Evolutionary conservation across 129 eudicot species (phyloP).

Genomic region (Mikania micrantha): DNA sequence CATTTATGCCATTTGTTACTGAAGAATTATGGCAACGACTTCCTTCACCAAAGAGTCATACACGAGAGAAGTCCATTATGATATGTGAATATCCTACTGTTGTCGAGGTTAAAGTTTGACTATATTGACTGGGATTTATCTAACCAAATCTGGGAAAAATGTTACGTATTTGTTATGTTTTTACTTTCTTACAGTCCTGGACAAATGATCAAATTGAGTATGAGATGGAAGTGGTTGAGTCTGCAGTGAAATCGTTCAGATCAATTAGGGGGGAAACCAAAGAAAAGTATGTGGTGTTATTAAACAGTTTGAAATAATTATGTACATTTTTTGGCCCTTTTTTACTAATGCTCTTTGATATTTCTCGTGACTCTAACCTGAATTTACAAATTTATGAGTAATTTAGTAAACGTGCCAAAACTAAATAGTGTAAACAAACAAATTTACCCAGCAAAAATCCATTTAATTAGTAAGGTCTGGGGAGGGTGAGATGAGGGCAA

Average conservation of each 20-base stretch:
- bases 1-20: conserved; percentile 90
- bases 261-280: conserved; percentile 61
- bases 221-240: conserved; percentile 71
- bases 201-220: conserved; percentile 50
- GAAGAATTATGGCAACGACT: conserved; percentile 98
- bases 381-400: too few species aligned
- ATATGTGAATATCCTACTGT: conserved; percentile 61
- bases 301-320: too few species aligned
- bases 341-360: too few species aligned
- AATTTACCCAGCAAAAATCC: too few species aligned
- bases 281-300: conserved; percentile 46
- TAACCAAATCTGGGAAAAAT: neutral
- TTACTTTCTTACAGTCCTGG: conserved; percentile 50
- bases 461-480: too few species aligned
- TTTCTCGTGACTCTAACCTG: too few species aligned
- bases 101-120: conserved; percentile 44
- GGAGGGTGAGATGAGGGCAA: too few species aligned
- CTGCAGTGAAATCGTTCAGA: conserved; percentile 63
- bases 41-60: conserved; percentile 51
- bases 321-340: too few species aligned
- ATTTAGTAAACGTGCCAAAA: too few species aligned
- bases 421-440: too few species aligned
- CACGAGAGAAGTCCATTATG: conserved; percentile 73
- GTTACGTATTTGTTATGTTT: neutral
- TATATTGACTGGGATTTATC: neutral